Evolutionary conservation across 805 yeast species (phyloP).

Genomic region (Saccharomycopsis synnaedendra): DNA sequence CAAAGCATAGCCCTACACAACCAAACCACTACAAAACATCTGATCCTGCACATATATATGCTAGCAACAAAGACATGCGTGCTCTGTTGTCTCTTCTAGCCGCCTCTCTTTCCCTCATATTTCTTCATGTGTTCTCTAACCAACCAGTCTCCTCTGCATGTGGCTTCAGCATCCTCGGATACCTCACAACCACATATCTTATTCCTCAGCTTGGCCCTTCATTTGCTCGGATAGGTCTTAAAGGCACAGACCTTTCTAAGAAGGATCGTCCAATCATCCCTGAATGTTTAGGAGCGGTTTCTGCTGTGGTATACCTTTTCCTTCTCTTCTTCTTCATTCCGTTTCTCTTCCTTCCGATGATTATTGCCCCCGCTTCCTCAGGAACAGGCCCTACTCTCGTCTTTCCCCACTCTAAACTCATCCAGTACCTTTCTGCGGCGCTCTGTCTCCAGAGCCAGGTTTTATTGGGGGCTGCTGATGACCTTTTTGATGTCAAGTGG

Average conservation of each 20-base stretch:
- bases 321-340: constrained; percentile 82
- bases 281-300: constrained; percentile 86
- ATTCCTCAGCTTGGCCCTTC: constrained; percentile 60
- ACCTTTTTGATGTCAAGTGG: constrained; percentile 93
- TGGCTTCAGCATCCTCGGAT: constrained; percentile 63
- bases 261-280: constrained; percentile 65
- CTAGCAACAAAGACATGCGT: not conserved
- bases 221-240: constrained; percentile 70
- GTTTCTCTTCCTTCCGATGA: constrained; percentile 67
- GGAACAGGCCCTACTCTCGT: not conserved
- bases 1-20: no score
- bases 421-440: constrained; percentile 78
- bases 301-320: constrained; percentile 71
- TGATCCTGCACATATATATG: not conserved
- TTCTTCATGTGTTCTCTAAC: constrained; percentile 13
- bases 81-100: no score
- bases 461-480: constrained; percentile 84
- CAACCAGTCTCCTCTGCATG: constrained; percentile 47
- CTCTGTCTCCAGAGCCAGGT: constrained; percentile 77
- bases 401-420: constrained; percentile 74
- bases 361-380: constrained; percentile 30
- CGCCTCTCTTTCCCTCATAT: not conserved
- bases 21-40: no score
- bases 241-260: constrained; percentile 78
- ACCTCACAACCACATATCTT: constrained; percentile 41